Base-by-base conservation (phyloP, 352 stramenopile species). In the Lagenidium giganteum region DNA sequence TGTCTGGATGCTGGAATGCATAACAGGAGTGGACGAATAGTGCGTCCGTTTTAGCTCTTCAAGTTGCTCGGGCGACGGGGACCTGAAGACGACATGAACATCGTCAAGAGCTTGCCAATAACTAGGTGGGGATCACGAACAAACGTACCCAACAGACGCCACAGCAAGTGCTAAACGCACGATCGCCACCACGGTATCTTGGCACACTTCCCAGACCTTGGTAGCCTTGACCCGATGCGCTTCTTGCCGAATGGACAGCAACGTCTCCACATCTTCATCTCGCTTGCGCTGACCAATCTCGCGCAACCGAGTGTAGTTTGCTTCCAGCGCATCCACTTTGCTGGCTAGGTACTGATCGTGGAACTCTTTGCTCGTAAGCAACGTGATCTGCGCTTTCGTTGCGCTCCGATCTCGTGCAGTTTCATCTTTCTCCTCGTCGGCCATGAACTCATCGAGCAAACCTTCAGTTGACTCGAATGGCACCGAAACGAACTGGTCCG, bases 321-420 rank as follows among this genome's bases (percentile, higher is more conserved):
- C 58, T 30, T 83, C 68, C 11, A 86, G 39, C 11, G 69, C 53
- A 14, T 45, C 56, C 42, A 51, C 46, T 25, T 77, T 84, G 18
- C 35, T 51, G 25, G 69, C 47, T 1, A 85, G 35, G 26, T 79
- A 81, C 20, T 54, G 47, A 16, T 80, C 63, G 8, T 61, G 51
- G 29, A 59, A n/a, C n/a, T n/a, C n/a, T n/a, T n/a, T n/a, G n/a
- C n/a, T n/a, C n/a, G n/a, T n/a, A n/a, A n/a, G n/a, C n/a, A n/a
- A n/a, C n/a, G n/a, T n/a, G n/a, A n/a, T n/a, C n/a, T n/a, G n/a
- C n/a, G n/a, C n/a, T n/a, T n/a, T n/a, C n/a, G n/a, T n/a, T n/a
- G n/a, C n/a, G n/a, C n/a, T n/a, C n/a, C n/a, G n/a, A n/a, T n/a
- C n/a, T n/a, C n/a, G n/a, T n/a, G n/a, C n/a, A n/a, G 44, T 16